Base-by-base conservation (phyloP, 2,329 filamentous ascomycete species). In the Trichoderma cornu-damae region DNA sequence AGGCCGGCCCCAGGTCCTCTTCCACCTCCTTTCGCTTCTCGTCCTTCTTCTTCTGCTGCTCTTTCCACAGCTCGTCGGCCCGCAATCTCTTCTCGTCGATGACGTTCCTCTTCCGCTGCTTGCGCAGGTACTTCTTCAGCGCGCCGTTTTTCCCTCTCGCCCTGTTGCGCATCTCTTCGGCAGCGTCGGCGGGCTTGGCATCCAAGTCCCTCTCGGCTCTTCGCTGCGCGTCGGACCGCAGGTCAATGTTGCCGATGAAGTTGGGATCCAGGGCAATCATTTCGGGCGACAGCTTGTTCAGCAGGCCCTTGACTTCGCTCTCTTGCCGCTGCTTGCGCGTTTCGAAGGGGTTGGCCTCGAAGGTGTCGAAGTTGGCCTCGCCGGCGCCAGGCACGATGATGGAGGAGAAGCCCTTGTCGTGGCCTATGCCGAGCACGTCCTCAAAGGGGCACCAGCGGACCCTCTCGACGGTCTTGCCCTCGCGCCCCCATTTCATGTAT, bases 221-320 rank as follows among this genome's bases (percentile, higher is more conserved):
- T 48, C 87, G 81, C 76, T 94, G 86, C 75, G 89, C 81, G 60
- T 92, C 85, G 34, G 87, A 90, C 50, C 89, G 83, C 58, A 91
- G 77, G 69, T 99, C 92, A 30, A 99, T 79, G 64, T 86, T 90
- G 56, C 94, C 94, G 65, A 99, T 84, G 69, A 91, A 95, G 72
- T 94, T 88, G 64, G 94, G 93, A 69, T 99, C 87, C 20, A 99
- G 78, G 1, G 90, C 89, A 61, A 99, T 99, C 90, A 97, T 99
- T 69, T 96, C 93, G 3, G 94, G 93, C 67, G 92, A 85, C 47
- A 99, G 79, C 77, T 99, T 99, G 79, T 95, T 96, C 65, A 99
- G 83, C 62, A 99, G 79, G 11, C 83, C 79, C 77, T 89, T 90
- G 71, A 99, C 91, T 73, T 99, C 94, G 50, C 82, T 81, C 73